phyloP scores from a whole-genome alignment of 257 asterid genomes.

The Phtheirospermum japonicum region DNA sequence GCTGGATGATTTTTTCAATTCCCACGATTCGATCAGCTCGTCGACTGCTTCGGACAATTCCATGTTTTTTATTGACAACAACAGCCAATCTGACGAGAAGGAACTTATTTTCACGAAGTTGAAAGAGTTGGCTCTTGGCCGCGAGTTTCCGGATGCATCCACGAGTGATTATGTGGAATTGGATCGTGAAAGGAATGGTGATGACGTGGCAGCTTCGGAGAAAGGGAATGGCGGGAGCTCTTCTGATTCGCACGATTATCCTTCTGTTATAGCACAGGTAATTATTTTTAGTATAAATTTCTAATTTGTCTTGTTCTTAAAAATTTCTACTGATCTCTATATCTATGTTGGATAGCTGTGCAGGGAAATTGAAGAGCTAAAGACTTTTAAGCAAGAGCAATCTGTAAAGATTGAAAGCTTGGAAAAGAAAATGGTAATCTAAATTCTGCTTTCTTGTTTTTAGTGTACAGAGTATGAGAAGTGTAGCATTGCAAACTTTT shows the following conservation, averaged over 20 bases:
- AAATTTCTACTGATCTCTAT: conserved; percentile 18
- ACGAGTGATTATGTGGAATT: conserved; percentile 35
- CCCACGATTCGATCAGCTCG: conserved; percentile 34
- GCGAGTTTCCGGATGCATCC: conserved; percentile 29
- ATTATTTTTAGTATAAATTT: conserved; percentile 16
- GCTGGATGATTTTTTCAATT: conserved; percentile 33
- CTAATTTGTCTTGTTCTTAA: background rate
- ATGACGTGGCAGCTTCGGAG: conserved; percentile 32
- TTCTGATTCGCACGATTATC: conserved; percentile 37
- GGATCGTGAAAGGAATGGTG: conserved; percentile 35
- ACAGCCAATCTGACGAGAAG: conserved; percentile 40
- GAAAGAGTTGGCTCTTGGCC: conserved; percentile 44
- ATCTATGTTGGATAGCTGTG: conserved; percentile 42
- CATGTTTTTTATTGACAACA: conserved; percentile 30
- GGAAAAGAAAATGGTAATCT: conserved; percentile 63
- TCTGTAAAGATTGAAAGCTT: conserved; percentile 41
- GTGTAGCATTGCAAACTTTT: background rate
- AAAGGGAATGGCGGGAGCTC: conserved; percentile 33
- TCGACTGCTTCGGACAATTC: conserved; percentile 34
- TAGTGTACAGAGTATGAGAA: background rate
- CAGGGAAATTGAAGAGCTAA: conserved; percentile 52
- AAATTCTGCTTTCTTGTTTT: background rate
- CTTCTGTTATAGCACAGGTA: conserved; percentile 54
- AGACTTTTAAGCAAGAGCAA: conserved; percentile 46
- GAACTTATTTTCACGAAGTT: conserved; percentile 50